Conservation (phyloP, 2,329 filamentous ascomycete genomes). For the Pseudogymnoascus sp. region DNA sequence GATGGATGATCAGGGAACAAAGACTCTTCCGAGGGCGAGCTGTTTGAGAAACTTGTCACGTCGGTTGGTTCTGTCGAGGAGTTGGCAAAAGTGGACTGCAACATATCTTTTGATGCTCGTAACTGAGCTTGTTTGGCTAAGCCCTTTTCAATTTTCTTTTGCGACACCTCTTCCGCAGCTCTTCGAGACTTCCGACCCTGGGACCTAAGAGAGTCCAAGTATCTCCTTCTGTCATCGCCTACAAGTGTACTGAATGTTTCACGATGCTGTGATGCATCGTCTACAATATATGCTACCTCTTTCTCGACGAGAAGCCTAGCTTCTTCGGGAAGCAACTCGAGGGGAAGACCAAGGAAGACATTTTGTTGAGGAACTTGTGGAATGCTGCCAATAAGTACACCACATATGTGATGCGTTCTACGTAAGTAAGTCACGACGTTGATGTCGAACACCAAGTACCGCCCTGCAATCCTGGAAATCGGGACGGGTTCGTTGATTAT, state of each 20-base stretch:
- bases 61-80: not conserved
- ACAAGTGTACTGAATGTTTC: slow-evolving; percentile 45
- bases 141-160: slow-evolving; percentile 22
- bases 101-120: slow-evolving; percentile 18
- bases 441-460: slow-evolving; percentile 85
- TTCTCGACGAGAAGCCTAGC: slow-evolving; percentile 71
- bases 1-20: not conserved
- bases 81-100: not conserved
- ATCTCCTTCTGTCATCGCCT: slow-evolving; percentile 47
- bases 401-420: slow-evolving; percentile 72
- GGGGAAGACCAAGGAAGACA: slow-evolving; percentile 77
- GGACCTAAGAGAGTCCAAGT: slow-evolving; percentile 46
- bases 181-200: slow-evolving; percentile 39
- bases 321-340: slow-evolving; percentile 89
- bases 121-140: slow-evolving; percentile 23
- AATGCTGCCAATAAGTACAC: slow-evolving; percentile 76
- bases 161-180: slow-evolving; percentile 26
- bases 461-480: slow-evolving; percentile 70
- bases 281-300: slow-evolving; percentile 67
- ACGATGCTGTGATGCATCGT: slow-evolving; percentile 63
- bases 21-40: not conserved
- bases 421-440: slow-evolving; percentile 70
- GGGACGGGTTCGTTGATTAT: slow-evolving; percentile 49
- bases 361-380: slow-evolving; percentile 93
- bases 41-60: not conserved